Conservation (phyloP, 164 flowering plant species). For the Annona cherimola region DNA sequence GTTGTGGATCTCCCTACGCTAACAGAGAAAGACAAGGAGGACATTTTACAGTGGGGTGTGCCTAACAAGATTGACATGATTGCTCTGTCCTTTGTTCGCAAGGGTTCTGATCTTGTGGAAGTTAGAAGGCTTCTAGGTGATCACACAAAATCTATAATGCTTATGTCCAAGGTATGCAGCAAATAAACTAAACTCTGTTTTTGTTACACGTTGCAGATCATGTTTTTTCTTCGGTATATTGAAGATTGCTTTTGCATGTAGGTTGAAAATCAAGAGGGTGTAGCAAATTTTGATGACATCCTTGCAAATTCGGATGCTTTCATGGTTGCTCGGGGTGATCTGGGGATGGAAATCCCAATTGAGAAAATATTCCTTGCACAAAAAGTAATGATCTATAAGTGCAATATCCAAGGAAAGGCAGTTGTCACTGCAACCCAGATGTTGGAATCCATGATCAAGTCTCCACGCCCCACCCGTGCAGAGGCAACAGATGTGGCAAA, state of each 20-base stretch:
- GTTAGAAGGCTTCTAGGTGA: slow-evolving; percentile 76
- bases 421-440: slow-evolving; percentile 84
- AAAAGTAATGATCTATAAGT: slow-evolving; percentile 80
- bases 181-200: background rate
- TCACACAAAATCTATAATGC: slow-evolving; percentile 59
- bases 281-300: slow-evolving; percentile 84
- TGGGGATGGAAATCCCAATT: slow-evolving; percentile 90
- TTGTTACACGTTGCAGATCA: background rate
- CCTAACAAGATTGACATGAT: slow-evolving; percentile 83
- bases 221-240: background rate
- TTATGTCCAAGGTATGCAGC: slow-evolving; percentile 69
- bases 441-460: slow-evolving; percentile 85
- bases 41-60: slow-evolving; percentile 73
- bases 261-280: slow-evolving; percentile 97
- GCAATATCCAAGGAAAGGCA: slow-evolving; percentile 88
- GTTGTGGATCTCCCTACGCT: slow-evolving; percentile 83
- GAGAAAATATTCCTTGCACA: slow-evolving; percentile 87
- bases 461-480: slow-evolving; percentile 83
- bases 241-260: slow-evolving; percentile 9
- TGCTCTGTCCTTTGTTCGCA: slow-evolving; percentile 82
- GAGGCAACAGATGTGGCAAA: slow-evolving; percentile 78
- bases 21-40: slow-evolving; percentile 81
- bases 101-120: slow-evolving; percentile 80
- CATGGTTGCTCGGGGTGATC: slow-evolving; percentile 78
- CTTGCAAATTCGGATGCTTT: slow-evolving; percentile 80